Evolutionary conservation across 805 yeast species (phyloP).

Genomic region (Zygosaccharomyces rouxii): DNA sequence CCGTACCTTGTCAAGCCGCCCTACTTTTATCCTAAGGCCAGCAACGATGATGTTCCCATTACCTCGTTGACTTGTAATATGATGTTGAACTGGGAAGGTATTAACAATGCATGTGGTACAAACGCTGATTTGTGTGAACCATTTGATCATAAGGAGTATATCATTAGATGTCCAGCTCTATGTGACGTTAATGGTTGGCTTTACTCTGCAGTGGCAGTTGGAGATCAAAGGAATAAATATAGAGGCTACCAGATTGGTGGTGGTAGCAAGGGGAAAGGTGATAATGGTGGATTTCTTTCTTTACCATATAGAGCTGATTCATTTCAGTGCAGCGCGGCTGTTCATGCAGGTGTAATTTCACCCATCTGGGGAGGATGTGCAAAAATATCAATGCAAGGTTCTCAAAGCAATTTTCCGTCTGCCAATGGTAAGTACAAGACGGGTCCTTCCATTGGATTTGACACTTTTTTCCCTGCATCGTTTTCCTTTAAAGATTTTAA

Average conservation of each 20-base stretch:
- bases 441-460: conserved; percentile 48
- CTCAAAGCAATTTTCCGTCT: conserved; percentile 45
- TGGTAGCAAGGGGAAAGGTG: conserved; percentile 38
- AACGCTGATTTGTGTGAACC: conserved; percentile 59
- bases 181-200: conserved; percentile 78
- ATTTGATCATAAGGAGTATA: conserved; percentile 41
- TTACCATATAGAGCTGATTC: conserved; percentile 83
- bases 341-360: conserved; percentile 77
- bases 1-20: conserved; percentile 48
- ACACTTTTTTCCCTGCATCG: conserved; percentile 71
- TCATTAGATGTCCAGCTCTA: conserved; percentile 80
- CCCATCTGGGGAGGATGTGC: conserved; percentile 79
- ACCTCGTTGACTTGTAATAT: conserved; percentile 38
- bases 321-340: conserved; percentile 83
- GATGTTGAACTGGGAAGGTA: conserved; percentile 63
- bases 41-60: conserved; percentile 31
- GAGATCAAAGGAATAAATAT: conserved; percentile 62
- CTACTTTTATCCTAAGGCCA: conserved; percentile 21
- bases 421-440: conserved; percentile 50
- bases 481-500: conserved; percentile 51
- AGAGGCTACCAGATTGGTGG: conserved; percentile 76
- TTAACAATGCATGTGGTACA: conserved; percentile 70
- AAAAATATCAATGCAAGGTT: conserved; percentile 52
- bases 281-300: conserved; percentile 36
- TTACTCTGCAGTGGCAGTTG: conserved; percentile 71